Evolutionary conservation across 2,329 filamentous ascomycete genomes (phyloP).

Genomic region (Rhynchosporium graminicola): DNA sequence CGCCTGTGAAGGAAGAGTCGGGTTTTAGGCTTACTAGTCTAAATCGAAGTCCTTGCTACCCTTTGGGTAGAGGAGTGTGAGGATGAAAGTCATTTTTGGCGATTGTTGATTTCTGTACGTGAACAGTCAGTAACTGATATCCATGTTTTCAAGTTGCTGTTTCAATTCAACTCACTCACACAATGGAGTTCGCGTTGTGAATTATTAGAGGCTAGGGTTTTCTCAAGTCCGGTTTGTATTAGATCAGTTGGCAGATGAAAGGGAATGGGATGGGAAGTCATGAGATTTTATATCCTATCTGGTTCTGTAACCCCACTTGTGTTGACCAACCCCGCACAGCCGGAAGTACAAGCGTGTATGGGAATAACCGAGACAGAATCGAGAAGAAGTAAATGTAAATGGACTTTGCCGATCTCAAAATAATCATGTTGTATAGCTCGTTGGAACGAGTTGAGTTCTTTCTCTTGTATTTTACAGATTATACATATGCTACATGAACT

Average conservation of each 20-base stretch:
- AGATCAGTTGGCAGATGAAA: neutral
- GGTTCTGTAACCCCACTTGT: neutral
- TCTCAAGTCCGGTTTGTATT: neutral
- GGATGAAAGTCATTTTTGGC: conserved; percentile 8
- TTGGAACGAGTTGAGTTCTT: conserved; percentile 27
- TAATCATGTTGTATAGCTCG: no score
- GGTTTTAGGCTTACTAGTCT: conserved; percentile 12
- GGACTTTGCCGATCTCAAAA: no score
- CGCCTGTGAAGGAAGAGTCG: neutral
- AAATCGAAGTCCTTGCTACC: conserved; percentile 15
- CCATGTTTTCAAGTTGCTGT: neutral
- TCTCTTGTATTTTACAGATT: conserved; percentile 21
- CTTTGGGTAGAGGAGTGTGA: conserved; percentile 21
- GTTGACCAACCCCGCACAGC: neutral
- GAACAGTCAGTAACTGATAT: neutral
- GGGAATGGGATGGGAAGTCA: neutral
- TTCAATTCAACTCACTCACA: neutral
- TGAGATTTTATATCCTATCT: neutral
- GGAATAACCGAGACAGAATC: neutral
- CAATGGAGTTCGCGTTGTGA: neutral
- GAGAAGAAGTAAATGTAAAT: no score
- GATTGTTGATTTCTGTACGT: neutral
- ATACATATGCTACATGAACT: conserved; percentile 24
- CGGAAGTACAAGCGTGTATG: conserved; percentile 2
- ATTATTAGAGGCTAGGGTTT: no score